A percentile compares a stretch with the other conserved stretches of the same genome.
Evolutionary conservation across 2,329 filamentous ascomycete genomes (phyloP).

Genomic region (Sclerotinia glacialis): DNA sequence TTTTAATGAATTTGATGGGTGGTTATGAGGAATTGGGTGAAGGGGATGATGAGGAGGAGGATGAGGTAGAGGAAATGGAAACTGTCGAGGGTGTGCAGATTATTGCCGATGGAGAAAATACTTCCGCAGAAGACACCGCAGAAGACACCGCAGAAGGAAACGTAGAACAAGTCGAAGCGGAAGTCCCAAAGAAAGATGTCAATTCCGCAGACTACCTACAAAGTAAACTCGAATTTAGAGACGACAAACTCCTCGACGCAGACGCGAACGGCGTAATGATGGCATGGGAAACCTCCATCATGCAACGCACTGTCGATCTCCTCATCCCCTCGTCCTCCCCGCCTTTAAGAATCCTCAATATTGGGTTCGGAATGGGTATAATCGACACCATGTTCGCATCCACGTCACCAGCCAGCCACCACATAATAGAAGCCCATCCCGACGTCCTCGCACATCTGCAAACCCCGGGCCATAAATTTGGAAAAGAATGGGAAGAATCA

Average conservation of each 20-base stretch:
- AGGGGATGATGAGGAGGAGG: conserved; percentile 47
- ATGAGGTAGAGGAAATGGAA: conserved; percentile 37
- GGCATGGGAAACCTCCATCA: conserved; percentile 86
- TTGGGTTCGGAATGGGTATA: conserved; percentile 91
- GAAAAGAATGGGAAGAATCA: conserved; percentile 52
- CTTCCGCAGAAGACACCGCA: conserved; percentile 34
- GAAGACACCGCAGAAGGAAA: conserved; percentile 32
- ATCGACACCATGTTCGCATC: conserved; percentile 73
- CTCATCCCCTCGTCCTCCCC: conserved; percentile 49
- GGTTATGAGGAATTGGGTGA: conserved; percentile 70
- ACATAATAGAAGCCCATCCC: conserved; percentile 84
- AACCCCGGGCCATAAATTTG: conserved; percentile 45
- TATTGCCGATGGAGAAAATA: conserved; percentile 25
- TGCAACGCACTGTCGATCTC: conserved; percentile 72
- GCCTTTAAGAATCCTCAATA: conserved; percentile 73
- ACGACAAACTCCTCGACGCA: conserved; percentile 67
- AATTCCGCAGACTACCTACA: conserved; percentile 67
- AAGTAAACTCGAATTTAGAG: conserved; percentile 62
- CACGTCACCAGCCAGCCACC: conserved; percentile 63
- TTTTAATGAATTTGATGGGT: conserved; percentile 78
- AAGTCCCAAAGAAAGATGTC: conserved; percentile 43
- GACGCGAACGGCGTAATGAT: conserved; percentile 88
- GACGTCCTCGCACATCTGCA: conserved; percentile 66
- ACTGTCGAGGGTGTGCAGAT: conserved; percentile 31
- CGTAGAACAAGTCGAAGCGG: conserved; percentile 8